Base-by-base conservation (phyloP, 1,284 basidiomycete species). In the Ustilago curta region DNA sequence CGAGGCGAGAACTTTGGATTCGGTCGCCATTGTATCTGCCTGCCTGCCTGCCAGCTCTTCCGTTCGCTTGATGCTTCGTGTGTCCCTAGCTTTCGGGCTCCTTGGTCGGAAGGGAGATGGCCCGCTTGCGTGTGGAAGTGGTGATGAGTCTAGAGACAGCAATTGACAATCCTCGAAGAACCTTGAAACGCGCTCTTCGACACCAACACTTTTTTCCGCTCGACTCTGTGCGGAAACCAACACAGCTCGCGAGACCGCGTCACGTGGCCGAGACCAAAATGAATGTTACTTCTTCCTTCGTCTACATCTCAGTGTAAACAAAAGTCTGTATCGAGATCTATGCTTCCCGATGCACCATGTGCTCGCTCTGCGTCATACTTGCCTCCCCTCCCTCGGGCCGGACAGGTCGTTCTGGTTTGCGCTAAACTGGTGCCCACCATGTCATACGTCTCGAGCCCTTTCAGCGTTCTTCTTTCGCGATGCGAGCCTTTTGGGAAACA, bases 11-110 rank as follows among this genome's bases (percentile, higher is more conserved):
- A 53, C 35, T 32, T 48, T 63, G 47, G 48, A 32, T 0, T 55
- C 52, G 21, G 44, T 45, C 57, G 11, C 11, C 35, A 37, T 37
- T 60, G 67, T 61, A 56, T 70, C 12, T 37, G 39, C 35, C 35
- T 37, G 35, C 14, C 9, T 21, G 50, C 23, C 35, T 27, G 37
- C 25, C 48, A 23, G 55, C 27, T 42, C 18, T 11, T 18, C 25
- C 21, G 47, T 3, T 52, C 21, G 2, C n/a, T 50, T 11, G 9
- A 23, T 16, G 49, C 35, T 35, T 47, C 35, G 35, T 2, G 35
- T 37, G 18, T 2, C 18, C 18, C 27, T 4, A 8, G 4, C 6
- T 47, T 29, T 5, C 23, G 14, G 19, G 27, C 18, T 50, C 32
- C n/a, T 37, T 16, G 3, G 35, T 37, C 11, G 14, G 7, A 14